These are phyloP conservation scores for Penicillium sp. DNA, from an alignment of 2,329 filamentous ascomycete species.

Conservation along the genomic window DNA sequence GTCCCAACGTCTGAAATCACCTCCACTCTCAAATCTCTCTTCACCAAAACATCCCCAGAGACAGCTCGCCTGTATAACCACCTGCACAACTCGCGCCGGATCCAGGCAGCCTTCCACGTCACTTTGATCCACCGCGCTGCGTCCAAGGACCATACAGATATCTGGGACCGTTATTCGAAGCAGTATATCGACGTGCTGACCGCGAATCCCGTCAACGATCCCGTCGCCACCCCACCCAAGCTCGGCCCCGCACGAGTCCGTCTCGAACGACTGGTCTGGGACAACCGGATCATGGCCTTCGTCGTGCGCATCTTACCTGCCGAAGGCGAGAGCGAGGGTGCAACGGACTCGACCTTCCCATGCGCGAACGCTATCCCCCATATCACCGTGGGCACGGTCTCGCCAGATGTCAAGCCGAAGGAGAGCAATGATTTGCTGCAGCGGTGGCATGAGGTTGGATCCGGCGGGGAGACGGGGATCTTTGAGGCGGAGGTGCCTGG, in stretches of 20 bases:
- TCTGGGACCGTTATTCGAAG: constrained; percentile 76
- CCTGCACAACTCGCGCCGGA: constrained; percentile 70
- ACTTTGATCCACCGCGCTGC: constrained; percentile 83
- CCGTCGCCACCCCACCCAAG: constrained; percentile 34
- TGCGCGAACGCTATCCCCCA: constrained; percentile 81
- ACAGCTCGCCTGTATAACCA: constrained; percentile 72
- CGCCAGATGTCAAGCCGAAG: constrained; percentile 77
- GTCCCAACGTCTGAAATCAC: constrained; percentile 57
- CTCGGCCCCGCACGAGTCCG: constrained; percentile 51
- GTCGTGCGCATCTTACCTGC: constrained; percentile 68
- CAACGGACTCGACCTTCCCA: constrained; percentile 56
- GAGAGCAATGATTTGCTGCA: constrained; percentile 87
- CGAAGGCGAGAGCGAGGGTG: constrained; percentile 42
- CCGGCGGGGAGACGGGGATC: constrained; percentile 56
- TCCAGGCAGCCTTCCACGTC: constrained; percentile 89
- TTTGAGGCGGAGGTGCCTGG: constrained; percentile 58
- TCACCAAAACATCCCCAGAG: constrained; percentile 60
- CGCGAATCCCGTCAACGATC: constrained; percentile 30
- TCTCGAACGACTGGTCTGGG: constrained; percentile 74
- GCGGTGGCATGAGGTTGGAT: constrained; percentile 69
- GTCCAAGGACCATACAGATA: constrained; percentile 62
- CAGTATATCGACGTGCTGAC: constrained; percentile 54
- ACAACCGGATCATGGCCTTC: constrained; percentile 86
- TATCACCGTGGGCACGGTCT: constrained; percentile 84
- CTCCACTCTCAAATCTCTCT: constrained; percentile 69